Evolutionary conservation across 1,284 basidiomycete genomes (phyloP).

Genomic region (Cerrena zonata): DNA sequence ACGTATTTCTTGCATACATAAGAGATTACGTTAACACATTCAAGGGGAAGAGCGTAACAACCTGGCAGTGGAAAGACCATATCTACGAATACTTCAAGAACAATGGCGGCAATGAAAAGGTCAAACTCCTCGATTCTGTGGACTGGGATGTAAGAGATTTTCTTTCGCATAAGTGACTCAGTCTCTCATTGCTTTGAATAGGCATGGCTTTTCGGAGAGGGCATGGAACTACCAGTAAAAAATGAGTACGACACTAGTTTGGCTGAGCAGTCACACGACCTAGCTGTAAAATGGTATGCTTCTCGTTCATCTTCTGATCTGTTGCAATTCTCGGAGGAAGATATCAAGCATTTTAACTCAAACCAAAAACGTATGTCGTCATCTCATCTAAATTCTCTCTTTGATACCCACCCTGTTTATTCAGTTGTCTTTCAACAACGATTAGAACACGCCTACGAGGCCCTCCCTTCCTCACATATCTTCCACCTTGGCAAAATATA

Average conservation of each 20-base stretch:
- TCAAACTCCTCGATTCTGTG: slow-evolving; percentile 65
- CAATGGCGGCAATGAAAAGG: slow-evolving; percentile 56
- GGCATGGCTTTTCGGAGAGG: slow-evolving; percentile 86
- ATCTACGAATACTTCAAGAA: slow-evolving; percentile 74
- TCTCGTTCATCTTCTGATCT: slow-evolving; percentile 48
- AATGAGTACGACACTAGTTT: slow-evolving; percentile 81
- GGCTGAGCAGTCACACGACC: slow-evolving; percentile 61
- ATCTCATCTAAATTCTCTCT: too few species aligned
- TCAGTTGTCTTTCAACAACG: slow-evolving; percentile 73
- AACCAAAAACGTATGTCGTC: slow-evolving; percentile 68
- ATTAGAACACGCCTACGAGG: slow-evolving; percentile 43
- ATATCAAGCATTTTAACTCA: slow-evolving; percentile 56
- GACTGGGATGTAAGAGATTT: slow-evolving; percentile 68
- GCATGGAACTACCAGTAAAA: slow-evolving; percentile 70
- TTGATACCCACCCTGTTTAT: neutral
- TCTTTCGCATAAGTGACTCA: neutral
- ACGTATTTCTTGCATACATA: slow-evolving; percentile 81
- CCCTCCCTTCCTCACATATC: slow-evolving; percentile 54
- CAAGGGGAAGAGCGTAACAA: slow-evolving; percentile 81
- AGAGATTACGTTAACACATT: slow-evolving; percentile 77
- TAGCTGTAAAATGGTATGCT: slow-evolving; percentile 76
- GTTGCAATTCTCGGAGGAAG: slow-evolving; percentile 45
- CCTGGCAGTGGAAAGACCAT: slow-evolving; percentile 83
- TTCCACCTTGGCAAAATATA: slow-evolving; percentile 54
- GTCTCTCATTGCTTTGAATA: too few species aligned